Percentiles rank a stretch among this genome's conserved stretches.
phyloP scores from a whole-genome alignment of 352 stramenopile genomes.

The Plasmopara muralis region DNA sequence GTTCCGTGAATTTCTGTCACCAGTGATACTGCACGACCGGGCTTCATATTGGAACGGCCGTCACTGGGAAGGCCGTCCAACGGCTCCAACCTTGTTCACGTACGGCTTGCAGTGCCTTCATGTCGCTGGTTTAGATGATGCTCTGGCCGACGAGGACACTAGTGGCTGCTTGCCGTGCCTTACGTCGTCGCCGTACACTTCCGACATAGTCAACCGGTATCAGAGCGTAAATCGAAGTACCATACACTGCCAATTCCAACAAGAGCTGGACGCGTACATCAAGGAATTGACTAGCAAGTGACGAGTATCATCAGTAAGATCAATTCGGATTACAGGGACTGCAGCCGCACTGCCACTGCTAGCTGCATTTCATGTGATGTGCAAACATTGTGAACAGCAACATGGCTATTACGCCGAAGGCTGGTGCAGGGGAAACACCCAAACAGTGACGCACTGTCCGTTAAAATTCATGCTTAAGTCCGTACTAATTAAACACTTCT shows the following conservation, averaged over 20 bases:
- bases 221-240: constrained; percentile 27
- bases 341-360: constrained; percentile 69
- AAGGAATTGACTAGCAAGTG: constrained; percentile 76
- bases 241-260: constrained; percentile 48
- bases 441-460: too few relatives aligned
- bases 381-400: constrained; percentile 58
- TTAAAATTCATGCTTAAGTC: too few relatives aligned
- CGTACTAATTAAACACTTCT: too few relatives aligned
- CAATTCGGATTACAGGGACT: constrained; percentile 49
- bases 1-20: constrained; percentile 48
- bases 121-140: constrained; percentile 32
- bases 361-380: constrained; percentile 77
- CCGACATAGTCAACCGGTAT: constrained; percentile 32
- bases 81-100: constrained; percentile 55
- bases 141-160: constrained; percentile 10
- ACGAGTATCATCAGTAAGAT: constrained; percentile 67
- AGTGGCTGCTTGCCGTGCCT: constrained; percentile 56
- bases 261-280: constrained; percentile 72
- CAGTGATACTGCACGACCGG: constrained; percentile 36
- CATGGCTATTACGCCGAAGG: constrained; percentile 35
- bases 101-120: constrained; percentile 59
- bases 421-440: too few relatives aligned
- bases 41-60: constrained; percentile 80
- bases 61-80: constrained; percentile 66
- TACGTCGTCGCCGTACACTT: constrained; percentile 50